Evolutionary conservation across 2,329 filamentous ascomycete species (phyloP).

Genomic region (Berkeleyomyces rouxiae): DNA sequence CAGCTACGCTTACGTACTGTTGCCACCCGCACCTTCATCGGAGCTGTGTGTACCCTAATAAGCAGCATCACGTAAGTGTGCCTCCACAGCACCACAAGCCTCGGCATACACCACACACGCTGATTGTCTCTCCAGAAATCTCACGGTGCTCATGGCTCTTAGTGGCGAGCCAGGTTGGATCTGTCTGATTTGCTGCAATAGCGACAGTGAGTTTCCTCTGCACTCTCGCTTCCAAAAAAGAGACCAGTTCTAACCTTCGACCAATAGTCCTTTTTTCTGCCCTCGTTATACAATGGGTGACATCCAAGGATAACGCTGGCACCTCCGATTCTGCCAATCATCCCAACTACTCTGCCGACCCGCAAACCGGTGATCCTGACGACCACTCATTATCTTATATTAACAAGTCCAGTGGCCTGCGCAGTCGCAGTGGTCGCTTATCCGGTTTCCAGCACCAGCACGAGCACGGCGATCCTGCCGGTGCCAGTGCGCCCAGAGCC

Average conservation of each 20-base stretch:
- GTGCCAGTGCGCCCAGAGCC: background rate
- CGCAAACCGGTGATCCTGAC: constrained; percentile 1
- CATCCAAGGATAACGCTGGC: constrained; percentile 28
- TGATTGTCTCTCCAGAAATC: constrained; percentile 27
- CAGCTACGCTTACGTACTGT: constrained; percentile 32
- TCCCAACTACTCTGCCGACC: constrained; percentile 6
- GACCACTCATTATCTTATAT: constrained; percentile 4
- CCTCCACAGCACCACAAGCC: background rate
- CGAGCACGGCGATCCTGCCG: background rate
- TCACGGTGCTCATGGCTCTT: constrained; percentile 40
- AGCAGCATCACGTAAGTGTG: constrained; percentile 38
- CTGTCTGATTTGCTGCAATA: constrained; percentile 48
- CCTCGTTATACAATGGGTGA: constrained; percentile 46
- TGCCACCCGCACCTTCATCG: constrained; percentile 42
- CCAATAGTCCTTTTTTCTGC: constrained; percentile 40
- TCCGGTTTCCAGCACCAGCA: background rate
- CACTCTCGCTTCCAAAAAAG: background rate
- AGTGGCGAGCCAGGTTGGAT: constrained; percentile 48
- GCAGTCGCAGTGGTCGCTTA: background rate
- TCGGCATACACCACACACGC: background rate
- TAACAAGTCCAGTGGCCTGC: background rate
- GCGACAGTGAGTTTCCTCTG: constrained; percentile 32
- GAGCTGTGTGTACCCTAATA: constrained; percentile 37
- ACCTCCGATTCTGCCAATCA: constrained; percentile 17
- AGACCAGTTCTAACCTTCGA: background rate